Percentiles rank a stretch among this genome's conserved stretches.
phyloP scores from a whole-genome alignment of 2,329 filamentous ascomycete genomes.

The Apiospora malaysiana region DNA sequence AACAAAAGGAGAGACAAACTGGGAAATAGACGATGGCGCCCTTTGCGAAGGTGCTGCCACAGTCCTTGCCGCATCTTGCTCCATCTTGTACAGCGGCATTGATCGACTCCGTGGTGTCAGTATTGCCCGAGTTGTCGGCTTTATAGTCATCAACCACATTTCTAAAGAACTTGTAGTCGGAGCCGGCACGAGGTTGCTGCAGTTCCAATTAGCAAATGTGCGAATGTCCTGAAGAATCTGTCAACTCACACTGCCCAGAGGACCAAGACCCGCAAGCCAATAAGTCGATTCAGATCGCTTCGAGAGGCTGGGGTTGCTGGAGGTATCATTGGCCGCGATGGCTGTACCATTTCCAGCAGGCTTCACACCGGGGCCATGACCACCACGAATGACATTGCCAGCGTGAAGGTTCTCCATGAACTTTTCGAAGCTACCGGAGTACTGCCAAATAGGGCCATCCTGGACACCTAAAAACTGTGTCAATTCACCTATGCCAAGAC shows the following conservation, averaged over 20 bases:
- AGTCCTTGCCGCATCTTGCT: conserved; percentile 24
- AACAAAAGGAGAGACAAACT: neutral
- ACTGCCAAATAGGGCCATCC: conserved; percentile 29
- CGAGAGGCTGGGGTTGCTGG: too few species aligned
- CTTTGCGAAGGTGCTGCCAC: conserved; percentile 22
- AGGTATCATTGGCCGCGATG: neutral
- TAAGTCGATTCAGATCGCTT: neutral
- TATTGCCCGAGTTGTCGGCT: conserved; percentile 36
- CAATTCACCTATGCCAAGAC: neutral
- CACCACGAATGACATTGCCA: conserved; percentile 27
- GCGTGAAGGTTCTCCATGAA: conserved; percentile 24
- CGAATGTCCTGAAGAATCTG: neutral
- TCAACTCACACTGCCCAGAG: conserved; percentile 5
- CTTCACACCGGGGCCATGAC: neutral
- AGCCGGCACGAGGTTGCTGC: conserved; percentile 19
- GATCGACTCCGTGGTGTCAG: conserved; percentile 25
- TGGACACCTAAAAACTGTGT: neutral
- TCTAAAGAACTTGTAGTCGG: conserved; percentile 60
- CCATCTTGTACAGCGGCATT: conserved; percentile 26
- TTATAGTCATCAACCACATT: conserved; percentile 63
- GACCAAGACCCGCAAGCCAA: neutral
- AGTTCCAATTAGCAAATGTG: neutral
- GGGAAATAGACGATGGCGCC: conserved; percentile 30
- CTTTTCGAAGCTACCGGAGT: conserved; percentile 27
- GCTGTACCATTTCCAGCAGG: neutral